Conservation (phyloP, 495 filamentous ascomycete species). For the Hypoxylon fuscum region DNA sequence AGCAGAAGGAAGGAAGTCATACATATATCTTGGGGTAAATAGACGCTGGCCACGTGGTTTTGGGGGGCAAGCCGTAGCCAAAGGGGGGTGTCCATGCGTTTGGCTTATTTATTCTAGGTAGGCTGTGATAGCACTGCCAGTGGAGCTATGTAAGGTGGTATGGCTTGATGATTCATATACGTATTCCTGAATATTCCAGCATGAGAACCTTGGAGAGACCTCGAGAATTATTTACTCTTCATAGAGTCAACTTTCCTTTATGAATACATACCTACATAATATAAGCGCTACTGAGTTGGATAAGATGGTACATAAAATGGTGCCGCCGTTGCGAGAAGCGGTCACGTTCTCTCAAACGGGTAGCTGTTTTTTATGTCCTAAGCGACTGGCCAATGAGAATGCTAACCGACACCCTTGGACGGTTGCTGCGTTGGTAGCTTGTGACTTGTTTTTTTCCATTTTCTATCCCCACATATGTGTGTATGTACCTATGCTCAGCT, state of each 20-base stretch:
- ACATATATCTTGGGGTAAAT: neutral
- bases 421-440: slow-evolving; percentile 36
- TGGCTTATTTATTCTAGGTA: too few species aligned
- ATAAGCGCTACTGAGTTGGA: too few species aligned
- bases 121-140: too few species aligned
- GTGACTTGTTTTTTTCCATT: slow-evolving; percentile 36
- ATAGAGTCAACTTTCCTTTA: neutral
- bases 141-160: too few species aligned
- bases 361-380: too few species aligned
- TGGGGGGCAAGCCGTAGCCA: neutral
- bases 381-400: slow-evolving; percentile 16
- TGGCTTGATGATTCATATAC: neutral
- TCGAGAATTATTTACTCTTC: neutral
- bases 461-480: slow-evolving; percentile 26
- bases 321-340: neutral
- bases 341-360: neutral
- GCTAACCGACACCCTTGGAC: slow-evolving; percentile 3
- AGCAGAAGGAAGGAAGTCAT: too few species aligned
- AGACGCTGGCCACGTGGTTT: neutral
- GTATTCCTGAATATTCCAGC: neutral
- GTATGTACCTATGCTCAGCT: neutral
- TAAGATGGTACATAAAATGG: too few species aligned
- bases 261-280: too few species aligned
- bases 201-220: neutral
- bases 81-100: neutral